Percentiles rank a stretch among this genome's conserved stretches.
Conservation (phyloP, 1,139 yeast genomes). For the Insectozyma bohioensis region DNA sequence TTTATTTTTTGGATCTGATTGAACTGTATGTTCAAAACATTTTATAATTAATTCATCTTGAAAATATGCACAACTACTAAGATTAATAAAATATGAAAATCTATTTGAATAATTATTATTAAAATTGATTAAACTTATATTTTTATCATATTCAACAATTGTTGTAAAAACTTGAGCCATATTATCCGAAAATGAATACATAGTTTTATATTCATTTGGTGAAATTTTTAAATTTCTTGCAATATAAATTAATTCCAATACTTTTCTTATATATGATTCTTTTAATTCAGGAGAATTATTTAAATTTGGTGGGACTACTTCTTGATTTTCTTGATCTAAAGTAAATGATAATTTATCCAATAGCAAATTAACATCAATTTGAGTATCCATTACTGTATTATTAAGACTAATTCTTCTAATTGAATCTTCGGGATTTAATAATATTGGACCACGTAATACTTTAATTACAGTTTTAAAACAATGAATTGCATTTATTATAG, state of each 20-base stretch:
- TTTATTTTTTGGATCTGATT: constrained; percentile 52
- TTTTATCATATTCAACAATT: constrained; percentile 47
- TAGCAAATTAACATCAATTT: constrained; percentile 55
- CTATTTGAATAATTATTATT: constrained; percentile 17
- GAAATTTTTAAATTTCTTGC: constrained; percentile 28
- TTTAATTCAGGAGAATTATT: constrained; percentile 25
- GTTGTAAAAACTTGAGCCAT: constrained; percentile 34
- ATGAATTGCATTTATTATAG: constrained; percentile 49
- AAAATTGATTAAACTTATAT: constrained; percentile 21
- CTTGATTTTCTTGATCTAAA: constrained; percentile 36
- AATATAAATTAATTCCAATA: constrained; percentile 46
- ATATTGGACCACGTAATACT: constrained; percentile 62
- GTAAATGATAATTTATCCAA: constrained; percentile 46
- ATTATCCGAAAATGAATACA: constrained; percentile 40
- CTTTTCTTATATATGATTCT: constrained; percentile 51
- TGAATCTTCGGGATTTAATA: constrained; percentile 40
- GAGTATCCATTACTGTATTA: constrained; percentile 51
- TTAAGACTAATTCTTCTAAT: constrained; percentile 46
- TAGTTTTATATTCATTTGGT: constrained; percentile 34
- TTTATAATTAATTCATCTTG: constrained; percentile 60
- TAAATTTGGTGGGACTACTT: constrained; percentile 60
- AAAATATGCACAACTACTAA: constrained; percentile 62
- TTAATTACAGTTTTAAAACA: constrained; percentile 59
- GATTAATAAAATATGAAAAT: constrained; percentile 40
- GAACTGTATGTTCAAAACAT: constrained; percentile 57